A percentile compares a stretch with the other conserved stretches of the same genome.
These are phyloP conservation scores for Plasmodium gonderi DNA, from an alignment of 169 alveolate species.

Conservation along the genomic window DNA sequence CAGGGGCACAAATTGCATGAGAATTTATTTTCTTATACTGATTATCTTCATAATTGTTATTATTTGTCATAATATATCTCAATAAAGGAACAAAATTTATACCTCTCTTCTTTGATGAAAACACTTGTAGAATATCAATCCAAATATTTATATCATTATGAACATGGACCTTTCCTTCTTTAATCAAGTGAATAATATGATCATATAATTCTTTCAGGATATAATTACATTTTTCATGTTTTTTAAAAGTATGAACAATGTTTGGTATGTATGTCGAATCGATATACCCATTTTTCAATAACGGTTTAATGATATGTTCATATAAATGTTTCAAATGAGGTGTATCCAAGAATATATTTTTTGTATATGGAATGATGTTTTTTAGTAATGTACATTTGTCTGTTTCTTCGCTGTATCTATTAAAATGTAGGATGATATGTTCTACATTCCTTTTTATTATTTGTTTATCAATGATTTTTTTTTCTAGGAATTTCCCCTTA, in stretches of 20 bases:
- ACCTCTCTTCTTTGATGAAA: conserved; percentile 22
- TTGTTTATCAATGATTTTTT: conserved; percentile 20
- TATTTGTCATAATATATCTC: not conserved
- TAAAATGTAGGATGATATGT: conserved; percentile 19
- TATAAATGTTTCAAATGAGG: conserved; percentile 8
- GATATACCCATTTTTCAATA: conserved; percentile 1
- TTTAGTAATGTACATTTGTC: conserved; percentile 2
- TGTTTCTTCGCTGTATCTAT: not conserved
- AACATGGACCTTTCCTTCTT: not conserved
- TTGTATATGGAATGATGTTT: conserved; percentile 31
- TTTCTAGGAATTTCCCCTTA: conserved; percentile 19
- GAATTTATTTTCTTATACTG: too few relatives aligned
- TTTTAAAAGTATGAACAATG: conserved; percentile 48
- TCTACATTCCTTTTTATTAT: conserved; percentile 17
- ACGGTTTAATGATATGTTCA: conserved; percentile 10
- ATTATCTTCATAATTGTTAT: too few relatives aligned
- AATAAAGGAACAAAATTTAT: conserved; percentile 42
- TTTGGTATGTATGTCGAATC: conserved; percentile 14
- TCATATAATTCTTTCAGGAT: conserved; percentile 21
- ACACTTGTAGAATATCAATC: conserved; percentile 30
- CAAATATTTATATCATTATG: conserved; percentile 40
- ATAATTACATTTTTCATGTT: conserved; percentile 2
- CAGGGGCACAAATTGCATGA: too few relatives aligned
- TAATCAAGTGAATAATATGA: not conserved
- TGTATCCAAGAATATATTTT: not conserved